Evolutionary conservation across 768 basidiomycete species (phyloP).

Genomic region (Wakefieldia striispora): DNA sequence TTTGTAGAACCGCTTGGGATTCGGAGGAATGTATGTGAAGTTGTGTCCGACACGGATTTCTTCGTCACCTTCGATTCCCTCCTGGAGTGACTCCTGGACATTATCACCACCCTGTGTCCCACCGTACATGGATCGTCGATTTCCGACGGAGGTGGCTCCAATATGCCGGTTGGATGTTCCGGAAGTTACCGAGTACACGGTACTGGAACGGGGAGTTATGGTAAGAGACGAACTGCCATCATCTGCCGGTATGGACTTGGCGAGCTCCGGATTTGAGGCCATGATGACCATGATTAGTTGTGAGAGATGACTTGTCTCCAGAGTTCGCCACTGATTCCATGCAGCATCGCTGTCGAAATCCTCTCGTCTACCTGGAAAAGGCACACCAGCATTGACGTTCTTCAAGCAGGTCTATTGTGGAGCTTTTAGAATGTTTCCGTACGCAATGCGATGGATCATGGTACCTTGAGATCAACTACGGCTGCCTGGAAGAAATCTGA

Average conservation of each 20-base stretch:
- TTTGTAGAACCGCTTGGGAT: slow-evolving; percentile 82
- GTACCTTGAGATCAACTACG: slow-evolving; percentile 80
- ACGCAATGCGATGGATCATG: background rate
- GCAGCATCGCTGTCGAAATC: slow-evolving; percentile 84
- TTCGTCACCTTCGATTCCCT: slow-evolving; percentile 57
- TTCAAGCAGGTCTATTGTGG: slow-evolving; percentile 71
- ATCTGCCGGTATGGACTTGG: slow-evolving; percentile 71
- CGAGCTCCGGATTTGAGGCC: slow-evolving; percentile 81
- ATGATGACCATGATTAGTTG: slow-evolving; percentile 89
- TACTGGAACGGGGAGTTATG: slow-evolving; percentile 48
- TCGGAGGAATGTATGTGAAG: slow-evolving; percentile 90
- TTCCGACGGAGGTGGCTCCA: slow-evolving; percentile 65
- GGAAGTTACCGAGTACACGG: slow-evolving; percentile 49
- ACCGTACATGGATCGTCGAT: slow-evolving; percentile 57
- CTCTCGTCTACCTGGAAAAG: slow-evolving; percentile 82
- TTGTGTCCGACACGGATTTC: slow-evolving; percentile 69
- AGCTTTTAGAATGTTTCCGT: slow-evolving; percentile 5
- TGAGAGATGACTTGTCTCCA: slow-evolving; percentile 81
- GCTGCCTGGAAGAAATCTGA: slow-evolving; percentile 57
- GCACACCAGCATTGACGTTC: slow-evolving; percentile 78
- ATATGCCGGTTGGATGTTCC: slow-evolving; percentile 43
- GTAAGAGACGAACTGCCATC: slow-evolving; percentile 17
- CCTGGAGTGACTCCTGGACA: slow-evolving; percentile 34
- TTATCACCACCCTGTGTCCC: slow-evolving; percentile 29
- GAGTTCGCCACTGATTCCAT: slow-evolving; percentile 79